These are phyloP conservation scores for Albugo candida DNA, from an alignment of 352 stramenopile genomes.

Conservation along the genomic window DNA sequence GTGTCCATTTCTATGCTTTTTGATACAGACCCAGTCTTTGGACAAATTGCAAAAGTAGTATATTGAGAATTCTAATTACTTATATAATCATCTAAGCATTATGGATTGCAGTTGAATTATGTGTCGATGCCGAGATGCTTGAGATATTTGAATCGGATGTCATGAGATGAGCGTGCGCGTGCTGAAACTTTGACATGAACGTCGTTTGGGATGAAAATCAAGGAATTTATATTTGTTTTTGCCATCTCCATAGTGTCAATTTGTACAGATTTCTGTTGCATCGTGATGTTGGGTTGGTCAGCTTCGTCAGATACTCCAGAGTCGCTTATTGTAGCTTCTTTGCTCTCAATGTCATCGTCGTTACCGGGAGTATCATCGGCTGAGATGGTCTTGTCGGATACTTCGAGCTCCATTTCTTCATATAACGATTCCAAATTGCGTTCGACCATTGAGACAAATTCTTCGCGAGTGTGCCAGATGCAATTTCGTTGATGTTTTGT, in stretches of 20 bases:
- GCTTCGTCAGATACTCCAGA: constrained; percentile 25
- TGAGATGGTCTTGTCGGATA: constrained; percentile 40
- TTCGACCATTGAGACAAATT: constrained; percentile 79
- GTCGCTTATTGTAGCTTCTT: constrained; percentile 43
- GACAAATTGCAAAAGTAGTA: too few species aligned
- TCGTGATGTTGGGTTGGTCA: constrained; percentile 14
- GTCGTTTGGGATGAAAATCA: too few species aligned
- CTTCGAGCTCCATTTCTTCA: constrained; percentile 76
- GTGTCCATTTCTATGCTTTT: too few species aligned
- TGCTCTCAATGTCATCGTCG: constrained; percentile 32
- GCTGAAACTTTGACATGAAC: constrained; percentile 23
- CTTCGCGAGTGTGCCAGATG: constrained; percentile 67
- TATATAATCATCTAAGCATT: too few species aligned
- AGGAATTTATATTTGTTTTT: constrained; percentile 27
- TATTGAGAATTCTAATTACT: too few species aligned
- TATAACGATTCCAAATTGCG: constrained; percentile 73
- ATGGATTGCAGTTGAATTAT: too few species aligned
- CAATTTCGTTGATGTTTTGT: constrained; percentile 69
- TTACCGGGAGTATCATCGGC: too few species aligned
- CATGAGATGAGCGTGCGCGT: constrained; percentile 40
- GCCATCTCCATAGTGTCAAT: constrained; percentile 22
- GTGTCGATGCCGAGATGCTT: constrained; percentile 72
- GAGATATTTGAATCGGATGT: constrained; percentile 76
- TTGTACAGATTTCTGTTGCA: constrained; percentile 16
- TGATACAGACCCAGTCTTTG: too few species aligned